These are phyloP conservation scores for Lactifluus rugatus DNA, from an alignment of 768 basidiomycete species.

Conservation along the genomic window DNA sequence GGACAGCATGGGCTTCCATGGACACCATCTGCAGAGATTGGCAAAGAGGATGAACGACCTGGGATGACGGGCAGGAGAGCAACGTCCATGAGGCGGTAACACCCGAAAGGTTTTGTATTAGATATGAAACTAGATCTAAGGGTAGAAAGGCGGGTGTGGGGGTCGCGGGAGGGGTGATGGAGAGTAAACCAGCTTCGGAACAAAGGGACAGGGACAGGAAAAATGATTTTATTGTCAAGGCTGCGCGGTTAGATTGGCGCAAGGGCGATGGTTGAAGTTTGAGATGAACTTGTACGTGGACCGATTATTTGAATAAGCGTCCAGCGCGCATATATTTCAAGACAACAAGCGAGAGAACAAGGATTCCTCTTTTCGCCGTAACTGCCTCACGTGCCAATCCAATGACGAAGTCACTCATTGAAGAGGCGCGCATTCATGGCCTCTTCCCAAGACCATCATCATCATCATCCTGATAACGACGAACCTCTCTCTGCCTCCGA, in stretches of 20 bases:
- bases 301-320: background rate
- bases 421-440: too few species aligned
- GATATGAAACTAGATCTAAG: background rate
- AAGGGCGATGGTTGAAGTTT: background rate
- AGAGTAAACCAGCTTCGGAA: background rate
- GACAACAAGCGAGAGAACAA: background rate
- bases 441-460: too few species aligned
- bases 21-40: background rate
- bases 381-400: background rate
- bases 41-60: conserved; percentile 17
- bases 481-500: background rate
- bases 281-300: too few species aligned
- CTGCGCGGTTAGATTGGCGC: background rate
- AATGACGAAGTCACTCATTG: background rate
- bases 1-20: conserved; percentile 4
- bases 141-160: too few species aligned
- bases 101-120: background rate
- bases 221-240: background rate
- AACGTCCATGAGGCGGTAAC: conserved; percentile 12
- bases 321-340: background rate
- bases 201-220: background rate
- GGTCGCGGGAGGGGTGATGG: background rate
- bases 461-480: too few species aligned
- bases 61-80: conserved; percentile 7
- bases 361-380: background rate